Conservation (phyloP, 2,329 filamentous ascomycete genomes). For the Calonectria henricotiae region DNA sequence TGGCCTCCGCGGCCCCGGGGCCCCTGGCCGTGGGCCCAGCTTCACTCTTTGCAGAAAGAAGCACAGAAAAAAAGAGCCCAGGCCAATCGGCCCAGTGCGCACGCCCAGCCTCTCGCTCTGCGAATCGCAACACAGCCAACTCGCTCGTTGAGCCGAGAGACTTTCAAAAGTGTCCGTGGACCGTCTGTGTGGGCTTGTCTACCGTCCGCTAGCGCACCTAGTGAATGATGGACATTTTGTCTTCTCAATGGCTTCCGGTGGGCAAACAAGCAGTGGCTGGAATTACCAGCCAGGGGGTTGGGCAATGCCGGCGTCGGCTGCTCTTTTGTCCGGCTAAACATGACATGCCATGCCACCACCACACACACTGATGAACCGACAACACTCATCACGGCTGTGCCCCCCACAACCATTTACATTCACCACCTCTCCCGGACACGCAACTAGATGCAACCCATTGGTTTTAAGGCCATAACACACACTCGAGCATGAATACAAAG, state of each 20-base stretch:
- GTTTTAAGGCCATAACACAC: background rate
- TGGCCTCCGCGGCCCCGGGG: slow-evolving; percentile 43
- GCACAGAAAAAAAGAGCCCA: background rate
- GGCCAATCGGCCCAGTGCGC: slow-evolving; percentile 19
- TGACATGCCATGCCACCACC: background rate
- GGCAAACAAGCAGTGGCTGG: slow-evolving; percentile 4
- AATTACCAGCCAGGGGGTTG: slow-evolving; percentile 13
- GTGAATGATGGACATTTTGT: slow-evolving; percentile 20
- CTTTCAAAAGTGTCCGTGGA: slow-evolving; percentile 17
- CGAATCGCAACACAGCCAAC: slow-evolving; percentile 18
- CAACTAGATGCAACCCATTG: background rate
- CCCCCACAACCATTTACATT: slow-evolving; percentile 18
- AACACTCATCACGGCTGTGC: background rate
- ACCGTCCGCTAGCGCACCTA: slow-evolving; percentile 15
- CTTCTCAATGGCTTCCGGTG: slow-evolving; percentile 4
- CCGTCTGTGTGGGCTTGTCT: slow-evolving; percentile 20
- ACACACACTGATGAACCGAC: background rate
- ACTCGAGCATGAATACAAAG: background rate
- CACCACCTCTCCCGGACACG: background rate
- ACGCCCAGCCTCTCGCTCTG: slow-evolving; percentile 18
- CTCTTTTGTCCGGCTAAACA: slow-evolving; percentile 34
- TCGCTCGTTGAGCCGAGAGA: background rate
- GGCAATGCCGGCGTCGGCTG: slow-evolving; percentile 6
- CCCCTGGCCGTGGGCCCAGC: slow-evolving; percentile 45
- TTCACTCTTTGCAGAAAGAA: slow-evolving; percentile 11